These are phyloP conservation scores for Neostapfia colusana DNA, from an alignment of 176 grass and related monocot genomes.

Conservation along the genomic window DNA sequence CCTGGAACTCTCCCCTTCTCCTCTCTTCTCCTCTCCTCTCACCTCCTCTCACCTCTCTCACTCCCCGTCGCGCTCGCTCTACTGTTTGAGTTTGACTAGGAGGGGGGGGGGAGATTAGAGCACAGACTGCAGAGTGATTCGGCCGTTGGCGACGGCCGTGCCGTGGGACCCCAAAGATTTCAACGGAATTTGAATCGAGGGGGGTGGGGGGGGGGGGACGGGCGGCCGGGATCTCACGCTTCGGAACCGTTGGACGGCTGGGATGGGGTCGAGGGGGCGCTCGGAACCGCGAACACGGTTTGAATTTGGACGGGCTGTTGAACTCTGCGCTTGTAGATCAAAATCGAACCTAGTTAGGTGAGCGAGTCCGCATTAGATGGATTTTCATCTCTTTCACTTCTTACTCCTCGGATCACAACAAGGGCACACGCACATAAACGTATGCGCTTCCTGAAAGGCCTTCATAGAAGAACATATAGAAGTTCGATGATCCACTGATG, in stretches of 20 bases:
- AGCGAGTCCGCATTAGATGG: no score
- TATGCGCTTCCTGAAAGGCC: not conserved
- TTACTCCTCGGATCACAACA: not conserved
- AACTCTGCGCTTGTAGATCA: no score
- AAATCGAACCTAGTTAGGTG: no score
- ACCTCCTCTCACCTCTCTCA: not conserved
- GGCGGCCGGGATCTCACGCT: conserved; percentile 29
- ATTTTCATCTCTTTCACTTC: no score
- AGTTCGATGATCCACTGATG: not conserved
- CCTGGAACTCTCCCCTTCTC: conserved; percentile 16
- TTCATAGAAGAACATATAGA: not conserved
- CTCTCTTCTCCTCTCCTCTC: not conserved
- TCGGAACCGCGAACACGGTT: conserved; percentile 36
- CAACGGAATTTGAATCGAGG: conserved; percentile 40
- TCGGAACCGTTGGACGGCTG: not conserved
- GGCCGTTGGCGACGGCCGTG: conserved; percentile 13
- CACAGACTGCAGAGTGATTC: not conserved
- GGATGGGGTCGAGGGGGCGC: conserved; percentile 18
- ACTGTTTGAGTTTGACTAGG: not conserved
- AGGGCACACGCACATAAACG: not conserved
- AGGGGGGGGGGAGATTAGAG: not conserved
- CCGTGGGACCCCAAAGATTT: not conserved
- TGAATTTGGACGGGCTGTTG: conserved; percentile 45
- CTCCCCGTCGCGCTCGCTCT: not conserved
- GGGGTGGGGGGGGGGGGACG: conserved; percentile 34